These are phyloP conservation scores for Diaporthe sp. DNA, from an alignment of 2,329 filamentous ascomycete genomes.

Conservation along the genomic window DNA sequence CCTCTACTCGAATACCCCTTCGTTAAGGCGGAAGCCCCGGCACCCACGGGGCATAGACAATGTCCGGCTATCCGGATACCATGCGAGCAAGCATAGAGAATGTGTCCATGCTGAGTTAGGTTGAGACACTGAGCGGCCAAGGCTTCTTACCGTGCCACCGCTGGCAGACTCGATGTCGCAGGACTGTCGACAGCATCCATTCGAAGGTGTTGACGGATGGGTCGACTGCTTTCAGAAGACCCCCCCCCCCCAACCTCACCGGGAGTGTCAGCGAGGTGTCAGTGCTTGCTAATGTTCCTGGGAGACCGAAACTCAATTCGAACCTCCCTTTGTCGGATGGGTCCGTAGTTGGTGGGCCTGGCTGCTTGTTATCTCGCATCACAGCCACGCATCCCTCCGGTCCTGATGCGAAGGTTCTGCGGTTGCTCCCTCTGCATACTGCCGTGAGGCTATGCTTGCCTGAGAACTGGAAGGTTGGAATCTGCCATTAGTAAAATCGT, in stretches of 20 bases:
- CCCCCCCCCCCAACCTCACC: background rate
- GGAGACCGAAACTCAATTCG: background rate
- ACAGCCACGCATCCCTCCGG: background rate
- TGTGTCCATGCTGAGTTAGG: background rate
- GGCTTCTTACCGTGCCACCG: background rate
- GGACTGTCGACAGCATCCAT: background rate
- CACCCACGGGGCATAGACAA: background rate
- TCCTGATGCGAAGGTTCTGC: background rate
- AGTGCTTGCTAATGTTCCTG: background rate
- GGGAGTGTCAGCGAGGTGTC: background rate
- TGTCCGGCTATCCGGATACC: background rate
- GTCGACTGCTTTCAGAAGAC: background rate
- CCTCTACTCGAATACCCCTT: background rate
- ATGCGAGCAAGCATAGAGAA: background rate
- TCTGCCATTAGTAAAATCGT: background rate
- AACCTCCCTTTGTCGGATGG: background rate
- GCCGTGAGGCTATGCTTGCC: background rate
- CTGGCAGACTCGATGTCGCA: background rate
- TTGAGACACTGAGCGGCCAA: background rate
- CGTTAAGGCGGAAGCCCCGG: constrained; percentile 2
- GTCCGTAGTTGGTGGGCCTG: background rate
- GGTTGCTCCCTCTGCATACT: background rate
- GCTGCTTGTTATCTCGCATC: background rate
- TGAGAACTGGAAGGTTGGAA: background rate
- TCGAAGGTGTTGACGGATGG: background rate